Conservation (phyloP, 257 asterid genomes). For the Solanum gracilifrons region DNA sequence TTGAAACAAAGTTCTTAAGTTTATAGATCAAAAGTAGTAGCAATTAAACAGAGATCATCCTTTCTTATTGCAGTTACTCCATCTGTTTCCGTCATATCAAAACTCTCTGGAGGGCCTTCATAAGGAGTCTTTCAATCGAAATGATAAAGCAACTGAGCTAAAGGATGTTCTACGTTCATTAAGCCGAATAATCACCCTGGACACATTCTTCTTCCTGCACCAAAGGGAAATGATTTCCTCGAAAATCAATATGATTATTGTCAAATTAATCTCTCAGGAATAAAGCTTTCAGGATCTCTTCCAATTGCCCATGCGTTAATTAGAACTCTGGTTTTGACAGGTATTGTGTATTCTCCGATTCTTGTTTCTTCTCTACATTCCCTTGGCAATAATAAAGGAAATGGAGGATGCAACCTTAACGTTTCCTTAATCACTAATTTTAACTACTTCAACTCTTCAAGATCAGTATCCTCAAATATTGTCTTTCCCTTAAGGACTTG, state of each 20-base stretch:
- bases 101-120: background rate
- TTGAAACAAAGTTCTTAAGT: background rate
- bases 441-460: background rate
- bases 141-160: background rate
- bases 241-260: background rate
- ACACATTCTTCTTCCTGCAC: conserved; percentile 4
- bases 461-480: background rate
- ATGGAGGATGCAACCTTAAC: background rate
- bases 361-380: background rate
- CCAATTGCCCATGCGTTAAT: background rate
- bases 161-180: conserved; percentile 5
- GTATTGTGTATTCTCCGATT: background rate
- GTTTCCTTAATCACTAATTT: background rate
- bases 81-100: background rate
- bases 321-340: background rate
- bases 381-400: background rate
- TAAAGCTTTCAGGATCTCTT: conserved; percentile 11
- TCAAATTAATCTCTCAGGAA: conserved; percentile 19
- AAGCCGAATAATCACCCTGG: conserved; percentile 14
- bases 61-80: background rate
- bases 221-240: conserved; percentile 27
- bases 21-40: background rate
- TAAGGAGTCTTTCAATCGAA: background rate
- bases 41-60: background rate
- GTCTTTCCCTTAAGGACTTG: background rate